phyloP scores from a whole-genome alignment of 1,284 basidiomycete genomes.

The Mycosarcoma maydis region DNA sequence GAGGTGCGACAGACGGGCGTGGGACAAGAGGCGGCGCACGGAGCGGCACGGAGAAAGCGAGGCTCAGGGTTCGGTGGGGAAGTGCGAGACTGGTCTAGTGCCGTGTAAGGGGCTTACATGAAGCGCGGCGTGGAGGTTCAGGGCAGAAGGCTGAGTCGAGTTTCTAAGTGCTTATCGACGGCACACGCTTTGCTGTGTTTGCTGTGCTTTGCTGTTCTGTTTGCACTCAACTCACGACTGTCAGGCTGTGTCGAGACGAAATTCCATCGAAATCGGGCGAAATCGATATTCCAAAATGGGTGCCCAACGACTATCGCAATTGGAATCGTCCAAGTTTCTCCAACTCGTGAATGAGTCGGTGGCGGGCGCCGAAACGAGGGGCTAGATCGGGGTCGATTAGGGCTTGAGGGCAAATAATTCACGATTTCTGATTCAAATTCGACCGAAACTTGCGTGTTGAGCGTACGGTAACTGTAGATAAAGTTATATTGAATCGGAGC shows the following conservation, averaged over 20 bases:
- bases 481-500: too few species aligned
- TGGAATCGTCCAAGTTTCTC: background rate
- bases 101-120: conserved; percentile 1
- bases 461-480: too few species aligned
- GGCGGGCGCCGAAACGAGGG: background rate
- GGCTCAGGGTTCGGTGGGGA: conserved; percentile 1
- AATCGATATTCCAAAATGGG: conserved; percentile 1
- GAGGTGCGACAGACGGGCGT: too few species aligned
- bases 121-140: conserved; percentile 7
- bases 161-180: conserved; percentile 14
- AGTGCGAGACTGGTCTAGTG: conserved; percentile 14
- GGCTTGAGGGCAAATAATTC: background rate
- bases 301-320: background rate
- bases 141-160: too few species aligned
- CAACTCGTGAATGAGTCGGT: background rate
- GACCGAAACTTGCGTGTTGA: too few species aligned
- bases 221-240: too few species aligned
- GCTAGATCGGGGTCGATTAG: conserved; percentile 10
- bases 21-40: conserved; percentile 18
- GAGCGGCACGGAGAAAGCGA: conserved; percentile 8
- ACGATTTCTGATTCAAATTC: too few species aligned
- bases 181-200: background rate
- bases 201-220: conserved; percentile 1
- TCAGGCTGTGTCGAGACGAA: background rate
- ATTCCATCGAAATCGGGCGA: conserved; percentile 4